phyloP scores from a whole-genome alignment of 768 basidiomycete species.

The Tephrocybe rancida region DNA sequence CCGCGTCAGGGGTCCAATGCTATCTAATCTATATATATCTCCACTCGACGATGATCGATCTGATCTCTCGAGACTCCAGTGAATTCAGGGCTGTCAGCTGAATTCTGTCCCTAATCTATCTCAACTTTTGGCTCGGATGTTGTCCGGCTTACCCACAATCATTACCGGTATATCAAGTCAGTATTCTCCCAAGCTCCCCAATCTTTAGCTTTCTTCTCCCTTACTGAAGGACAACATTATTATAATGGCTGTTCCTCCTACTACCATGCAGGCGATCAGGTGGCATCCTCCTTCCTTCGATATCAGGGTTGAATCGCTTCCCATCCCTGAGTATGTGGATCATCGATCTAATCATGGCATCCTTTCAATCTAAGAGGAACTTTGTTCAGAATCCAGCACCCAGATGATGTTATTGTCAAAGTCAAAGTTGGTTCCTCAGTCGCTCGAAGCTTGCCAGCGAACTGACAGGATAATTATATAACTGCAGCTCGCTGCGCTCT shows the following conservation, averaged over 20 bases:
- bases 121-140: neutral
- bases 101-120: neutral
- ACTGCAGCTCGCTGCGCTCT: constrained; percentile 72
- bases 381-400: constrained; percentile 54
- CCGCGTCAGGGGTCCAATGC: too few species aligned
- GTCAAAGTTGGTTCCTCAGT: constrained; percentile 49
- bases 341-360: neutral
- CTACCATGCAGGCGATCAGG: constrained; percentile 45
- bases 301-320: constrained; percentile 66
- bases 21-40: too few species aligned
- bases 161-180: neutral
- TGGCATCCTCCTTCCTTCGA: constrained; percentile 73
- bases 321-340: constrained; percentile 49
- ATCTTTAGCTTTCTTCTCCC: neutral
- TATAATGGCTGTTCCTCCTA: constrained; percentile 2
- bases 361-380: neutral
- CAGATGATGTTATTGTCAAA: constrained; percentile 81
- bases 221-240: neutral
- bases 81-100: neutral
- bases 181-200: neutral
- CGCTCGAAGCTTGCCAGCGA: too few species aligned
- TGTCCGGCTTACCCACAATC: neutral
- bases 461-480: too few species aligned
- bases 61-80: too few species aligned
- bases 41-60: too few species aligned